Evolutionary conservation across 331 rosid species (phyloP), one percentile per base, ranked within the genome.

Genomic region (Stylosanthes scabra): DNA sequence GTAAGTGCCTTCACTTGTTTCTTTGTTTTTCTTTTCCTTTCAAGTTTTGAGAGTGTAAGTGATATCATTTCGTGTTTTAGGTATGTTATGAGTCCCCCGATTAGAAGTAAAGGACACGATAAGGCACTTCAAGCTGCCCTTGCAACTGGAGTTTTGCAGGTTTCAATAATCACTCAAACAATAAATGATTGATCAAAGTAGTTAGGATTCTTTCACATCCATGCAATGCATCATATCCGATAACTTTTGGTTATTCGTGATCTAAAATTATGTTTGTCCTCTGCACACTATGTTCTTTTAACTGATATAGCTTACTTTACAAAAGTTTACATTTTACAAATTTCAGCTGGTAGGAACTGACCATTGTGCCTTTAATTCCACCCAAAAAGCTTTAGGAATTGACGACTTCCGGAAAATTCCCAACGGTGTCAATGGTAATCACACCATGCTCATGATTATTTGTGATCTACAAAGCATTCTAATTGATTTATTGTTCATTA

Each of bases 21-120:
- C 41, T 12, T 52, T 68, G 42, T 67, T 74, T 52, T 15, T 59
- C 65, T 51, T 42, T 56, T 40, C n/a, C n/a, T 49, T 49, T 44
- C 63, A 51, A 44, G 56, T 46, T 79, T 68, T 44, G 58, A 67
- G 65, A 73, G 63, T 66, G n/a, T 64, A 69, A 66, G 6, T 55
- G 11, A 31, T 68, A 58, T 70, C 54, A 61, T 46, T 69, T 66
- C 74, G 15, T 74, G 74, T 74, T 74, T 88, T 84, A 93, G 98
- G 94, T 91, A 82, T 85, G 97, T 93, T 49, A 93, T 93, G 97
- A 93, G 98, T 72, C 98, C 98, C 65, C 97, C 98, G 49, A 89
- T 93, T 44, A 89, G 98, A 81, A 84, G 76, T 25, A 74, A 71
- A 47, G 97, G 97, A 71, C 98, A 93, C 65, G 87, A 82, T 75